These are phyloP conservation scores for Pseudonectria buxi DNA, from an alignment of 2,329 filamentous ascomycete genomes.

Conservation along the genomic window DNA sequence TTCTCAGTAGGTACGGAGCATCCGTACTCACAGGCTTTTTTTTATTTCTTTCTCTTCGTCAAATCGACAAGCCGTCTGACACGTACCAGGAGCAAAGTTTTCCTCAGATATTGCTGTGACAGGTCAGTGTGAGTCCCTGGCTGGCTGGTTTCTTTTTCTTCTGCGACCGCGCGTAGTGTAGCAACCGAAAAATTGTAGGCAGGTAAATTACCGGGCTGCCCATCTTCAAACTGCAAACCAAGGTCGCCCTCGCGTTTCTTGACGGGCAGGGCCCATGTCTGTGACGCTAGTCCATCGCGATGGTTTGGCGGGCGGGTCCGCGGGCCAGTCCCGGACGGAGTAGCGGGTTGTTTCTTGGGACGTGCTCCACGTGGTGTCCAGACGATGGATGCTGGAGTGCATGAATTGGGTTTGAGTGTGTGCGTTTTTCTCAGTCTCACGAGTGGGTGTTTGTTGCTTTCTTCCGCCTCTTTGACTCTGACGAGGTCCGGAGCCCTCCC, in stretches of 20 bases:
- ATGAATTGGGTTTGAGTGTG: conserved; percentile 3
- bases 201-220: too few relatives aligned
- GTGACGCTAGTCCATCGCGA: conserved; percentile 7
- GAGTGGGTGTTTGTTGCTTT: conserved; percentile 2
- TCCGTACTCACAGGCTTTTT: too few relatives aligned
- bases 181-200: too few relatives aligned
- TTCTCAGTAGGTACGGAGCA: too few relatives aligned
- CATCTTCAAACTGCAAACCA: conserved; percentile 1
- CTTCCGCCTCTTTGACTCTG: conserved; percentile 1
- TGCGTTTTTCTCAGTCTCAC: conserved; percentile 6
- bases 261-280: conserved; percentile 9
- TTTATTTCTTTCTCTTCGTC: too few relatives aligned
- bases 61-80: too few relatives aligned
- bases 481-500: too few relatives aligned
- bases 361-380: conserved; percentile 23
- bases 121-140: too few relatives aligned
- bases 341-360: conserved; percentile 18
- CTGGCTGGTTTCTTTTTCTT: too few relatives aligned
- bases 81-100: too few relatives aligned
- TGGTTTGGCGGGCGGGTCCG: conserved; percentile 20
- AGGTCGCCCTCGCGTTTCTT: conserved; percentile 4
- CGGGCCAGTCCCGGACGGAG: conserved; percentile 20
- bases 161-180: too few relatives aligned
- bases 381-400: conserved; percentile 17
- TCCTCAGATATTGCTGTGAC: too few relatives aligned